Conservation (phyloP, 805 yeast species). For the Yarrowia bubula region DNA sequence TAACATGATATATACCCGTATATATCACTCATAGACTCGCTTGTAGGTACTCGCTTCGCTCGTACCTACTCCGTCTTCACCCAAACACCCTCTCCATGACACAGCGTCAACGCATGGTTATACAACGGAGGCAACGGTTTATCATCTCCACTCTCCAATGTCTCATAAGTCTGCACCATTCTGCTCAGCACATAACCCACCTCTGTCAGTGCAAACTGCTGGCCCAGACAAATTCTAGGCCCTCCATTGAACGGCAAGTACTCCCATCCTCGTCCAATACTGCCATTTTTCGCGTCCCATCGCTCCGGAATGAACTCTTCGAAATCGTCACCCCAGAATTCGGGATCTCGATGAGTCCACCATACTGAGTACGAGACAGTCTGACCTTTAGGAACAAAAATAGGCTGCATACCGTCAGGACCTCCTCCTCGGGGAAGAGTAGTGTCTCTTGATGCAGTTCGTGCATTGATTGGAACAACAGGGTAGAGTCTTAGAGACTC, state of each 20-base stretch:
- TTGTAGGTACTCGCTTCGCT: no score
- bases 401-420: conserved; percentile 41
- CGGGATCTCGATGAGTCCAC: conserved; percentile 45
- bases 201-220: conserved; percentile 55
- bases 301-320: conserved; percentile 48
- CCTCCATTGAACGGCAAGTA: conserved; percentile 56
- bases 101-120: conserved; percentile 1
- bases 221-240: conserved; percentile 55
- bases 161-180: conserved; percentile 36
- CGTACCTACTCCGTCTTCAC: not conserved
- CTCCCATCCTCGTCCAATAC: conserved; percentile 41
- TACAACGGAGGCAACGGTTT: not conserved
- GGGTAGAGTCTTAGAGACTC: conserved; percentile 53
- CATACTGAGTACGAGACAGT: conserved; percentile 45
- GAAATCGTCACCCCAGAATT: conserved; percentile 48
- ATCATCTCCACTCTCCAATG: not conserved
- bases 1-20: no score
- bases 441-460: conserved; percentile 48
- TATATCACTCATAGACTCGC: no score
- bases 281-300: conserved; percentile 43
- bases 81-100: conserved; percentile 7
- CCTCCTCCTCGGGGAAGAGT: conserved; percentile 55
- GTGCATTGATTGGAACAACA: conserved; percentile 50
- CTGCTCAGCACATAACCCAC: conserved; percentile 47
- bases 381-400: conserved; percentile 47